Percentiles rank a stretch among this genome's conserved stretches.
Conservation (phyloP, 2,329 filamentous ascomycete species). For the Aspergillus jensenii region DNA sequence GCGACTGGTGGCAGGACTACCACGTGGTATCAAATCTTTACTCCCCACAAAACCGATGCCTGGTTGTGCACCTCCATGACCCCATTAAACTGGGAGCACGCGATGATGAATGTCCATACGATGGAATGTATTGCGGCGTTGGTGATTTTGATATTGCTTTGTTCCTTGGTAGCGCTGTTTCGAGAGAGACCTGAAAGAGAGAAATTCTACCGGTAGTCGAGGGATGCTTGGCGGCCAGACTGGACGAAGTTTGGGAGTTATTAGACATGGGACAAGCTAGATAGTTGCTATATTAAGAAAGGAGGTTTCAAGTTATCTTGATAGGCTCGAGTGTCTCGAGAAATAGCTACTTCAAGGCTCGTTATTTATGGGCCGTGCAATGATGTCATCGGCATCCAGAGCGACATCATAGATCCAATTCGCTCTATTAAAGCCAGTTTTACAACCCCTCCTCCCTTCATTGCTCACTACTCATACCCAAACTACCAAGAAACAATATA, state of each 20-base stretch:
- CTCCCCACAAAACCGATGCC: fast-evolving
- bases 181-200: neutral
- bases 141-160: neutral
- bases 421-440: neutral
- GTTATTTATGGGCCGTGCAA: too few species aligned
- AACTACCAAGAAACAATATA: neutral
- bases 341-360: too few species aligned
- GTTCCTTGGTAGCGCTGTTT: neutral
- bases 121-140: neutral
- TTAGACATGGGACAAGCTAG: neutral
- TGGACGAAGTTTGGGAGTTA: neutral
- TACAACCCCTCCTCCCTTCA: neutral
- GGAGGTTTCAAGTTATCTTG: too few species aligned
- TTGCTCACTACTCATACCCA: neutral
- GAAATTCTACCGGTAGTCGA: neutral
- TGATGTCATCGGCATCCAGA: neutral
- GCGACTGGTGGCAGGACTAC: too few species aligned
- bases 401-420: neutral
- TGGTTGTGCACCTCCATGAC: neutral
- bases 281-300: neutral
- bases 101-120: neutral
- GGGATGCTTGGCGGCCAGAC: fast-evolving
- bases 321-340: too few species aligned
- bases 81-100: neutral
- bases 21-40: neutral